Conservation (phyloP, 345 rosid species). For the rapeseed (Brassica napus) region DNA sequence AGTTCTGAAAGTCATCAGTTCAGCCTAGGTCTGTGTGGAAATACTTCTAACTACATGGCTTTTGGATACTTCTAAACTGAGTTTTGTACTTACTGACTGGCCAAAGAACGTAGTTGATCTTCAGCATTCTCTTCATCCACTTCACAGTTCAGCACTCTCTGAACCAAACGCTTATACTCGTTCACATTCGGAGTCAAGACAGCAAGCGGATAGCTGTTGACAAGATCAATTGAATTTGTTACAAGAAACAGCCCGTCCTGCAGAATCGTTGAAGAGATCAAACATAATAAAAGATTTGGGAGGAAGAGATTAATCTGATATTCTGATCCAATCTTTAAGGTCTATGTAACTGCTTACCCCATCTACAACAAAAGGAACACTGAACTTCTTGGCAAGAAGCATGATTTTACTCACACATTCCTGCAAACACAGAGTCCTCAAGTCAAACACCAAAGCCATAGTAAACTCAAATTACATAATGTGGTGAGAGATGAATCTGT, state of each 20-base stretch:
- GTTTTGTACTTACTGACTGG: conserved; percentile 54
- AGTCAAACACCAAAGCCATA: conserved; percentile 10
- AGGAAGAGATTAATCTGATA: background rate
- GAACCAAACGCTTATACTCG: conserved; percentile 87
- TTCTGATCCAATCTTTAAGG: too few species aligned
- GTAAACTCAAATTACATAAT: too few species aligned
- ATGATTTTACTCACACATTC: conserved; percentile 78
- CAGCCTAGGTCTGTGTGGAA: background rate
- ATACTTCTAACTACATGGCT: background rate
- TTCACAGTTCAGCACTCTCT: conserved; percentile 68
- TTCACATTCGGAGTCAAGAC: conserved; percentile 85
- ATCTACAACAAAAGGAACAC: conserved; percentile 79
- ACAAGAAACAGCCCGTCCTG: conserved; percentile 93
- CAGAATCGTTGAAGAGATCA: background rate
- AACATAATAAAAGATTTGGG: background rate
- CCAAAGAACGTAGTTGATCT: conserved; percentile 61
- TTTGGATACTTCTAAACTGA: background rate
- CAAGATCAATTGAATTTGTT: conserved; percentile 63
- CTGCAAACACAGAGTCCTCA: conserved; percentile 31
- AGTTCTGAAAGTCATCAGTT: background rate
- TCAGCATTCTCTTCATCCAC: conserved; percentile 56
- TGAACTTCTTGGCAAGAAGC: conserved; percentile 62
- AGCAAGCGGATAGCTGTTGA: conserved; percentile 73
- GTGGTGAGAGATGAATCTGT: too few species aligned
- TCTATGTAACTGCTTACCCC: conserved; percentile 55